A percentile compares a stretch with the other conserved stretches of the same genome.
Evolutionary conservation across 768 basidiomycete species (phyloP).

Genomic region (Dioszegia crocea): DNA sequence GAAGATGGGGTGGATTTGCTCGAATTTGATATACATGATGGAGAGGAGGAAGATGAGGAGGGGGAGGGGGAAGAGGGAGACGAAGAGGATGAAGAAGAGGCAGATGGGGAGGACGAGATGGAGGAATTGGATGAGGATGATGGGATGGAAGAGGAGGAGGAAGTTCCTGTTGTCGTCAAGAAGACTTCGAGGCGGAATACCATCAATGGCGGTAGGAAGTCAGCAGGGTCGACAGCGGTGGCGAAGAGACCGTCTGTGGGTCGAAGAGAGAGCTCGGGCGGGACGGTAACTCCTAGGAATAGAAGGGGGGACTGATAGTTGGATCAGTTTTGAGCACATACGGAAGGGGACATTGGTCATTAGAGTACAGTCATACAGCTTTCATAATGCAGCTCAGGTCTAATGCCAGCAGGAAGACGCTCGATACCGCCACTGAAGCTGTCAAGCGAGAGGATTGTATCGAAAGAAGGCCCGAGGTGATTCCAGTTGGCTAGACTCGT

Average conservation of each 20-base stretch:
- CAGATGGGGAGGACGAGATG: conserved; percentile 45
- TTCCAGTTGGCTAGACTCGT: too few species aligned
- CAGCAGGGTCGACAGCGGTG: background rate
- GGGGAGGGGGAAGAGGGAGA: conserved; percentile 26
- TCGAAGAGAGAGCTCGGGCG: conserved; percentile 3
- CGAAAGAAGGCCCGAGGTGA: too few species aligned
- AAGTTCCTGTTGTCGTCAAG: conserved; percentile 9
- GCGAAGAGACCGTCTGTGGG: background rate
- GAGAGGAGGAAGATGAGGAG: conserved; percentile 27
- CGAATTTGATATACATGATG: conserved; percentile 52
- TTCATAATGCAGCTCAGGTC: too few species aligned
- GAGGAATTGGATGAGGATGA: conserved; percentile 48
- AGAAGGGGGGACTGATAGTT: background rate
- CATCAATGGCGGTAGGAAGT: background rate
- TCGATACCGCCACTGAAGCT: too few species aligned
- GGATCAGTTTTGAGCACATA: background rate
- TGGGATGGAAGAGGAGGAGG: conserved; percentile 48
- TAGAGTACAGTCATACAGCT: too few species aligned
- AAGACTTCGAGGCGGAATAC: background rate
- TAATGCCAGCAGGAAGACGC: too few species aligned
- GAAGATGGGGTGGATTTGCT: conserved; percentile 54
- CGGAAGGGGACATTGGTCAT: too few species aligned
- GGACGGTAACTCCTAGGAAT: conserved; percentile 16
- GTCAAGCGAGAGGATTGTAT: too few species aligned
- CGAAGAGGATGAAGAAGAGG: conserved; percentile 3